These are phyloP conservation scores for Ogataea parapolymorpha DNA, from an alignment of 805 yeast genomes.

Conservation along the genomic window DNA sequence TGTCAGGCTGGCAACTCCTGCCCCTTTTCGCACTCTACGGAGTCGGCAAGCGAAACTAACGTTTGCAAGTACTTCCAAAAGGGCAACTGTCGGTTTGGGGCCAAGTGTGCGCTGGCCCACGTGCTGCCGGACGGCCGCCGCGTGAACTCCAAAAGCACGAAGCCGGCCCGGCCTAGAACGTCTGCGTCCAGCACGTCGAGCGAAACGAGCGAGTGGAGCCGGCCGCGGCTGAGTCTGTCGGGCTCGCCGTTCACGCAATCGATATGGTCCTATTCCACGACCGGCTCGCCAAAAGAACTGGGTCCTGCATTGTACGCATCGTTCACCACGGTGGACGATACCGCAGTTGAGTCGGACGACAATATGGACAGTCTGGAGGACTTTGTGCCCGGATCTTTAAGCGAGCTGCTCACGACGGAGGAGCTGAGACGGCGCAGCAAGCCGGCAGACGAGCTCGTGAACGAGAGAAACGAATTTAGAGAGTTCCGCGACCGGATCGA, in stretches of 20 bases:
- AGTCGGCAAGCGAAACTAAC: conserved; percentile 47
- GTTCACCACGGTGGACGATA: conserved; percentile 29
- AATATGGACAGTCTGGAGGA: conserved; percentile 49
- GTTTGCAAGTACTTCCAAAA: conserved; percentile 93
- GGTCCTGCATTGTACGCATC: conserved; percentile 12
- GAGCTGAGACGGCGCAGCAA: conserved; percentile 66
- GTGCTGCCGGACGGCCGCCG: conserved; percentile 84
- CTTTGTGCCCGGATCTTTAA: conserved; percentile 74
- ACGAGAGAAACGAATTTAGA: conserved; percentile 1
- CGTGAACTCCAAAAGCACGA: conserved; percentile 47
- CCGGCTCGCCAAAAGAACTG: conserved; percentile 14
- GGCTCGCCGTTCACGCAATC: conserved; percentile 26
- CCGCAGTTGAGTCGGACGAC: conserved; percentile 31
- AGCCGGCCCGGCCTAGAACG: conserved; percentile 8
- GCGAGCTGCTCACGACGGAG: conserved; percentile 79
- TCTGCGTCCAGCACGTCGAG: conserved; percentile 10
- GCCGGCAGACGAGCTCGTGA: conserved; percentile 12
- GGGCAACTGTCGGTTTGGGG: conserved; percentile 96
- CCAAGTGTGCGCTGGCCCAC: conserved; percentile 92
- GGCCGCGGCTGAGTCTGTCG: conserved; percentile 16
- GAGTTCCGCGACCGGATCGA: background rate
- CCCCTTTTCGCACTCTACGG: conserved; percentile 82
- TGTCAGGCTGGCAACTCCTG: conserved; percentile 94
- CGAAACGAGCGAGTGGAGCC: conserved; percentile 15
- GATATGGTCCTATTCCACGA: conserved; percentile 21